Evolutionary conservation across 306 rosid species (phyloP), one percentile per base, ranked within the genome.

Genomic region (Quercus ilex): DNA sequence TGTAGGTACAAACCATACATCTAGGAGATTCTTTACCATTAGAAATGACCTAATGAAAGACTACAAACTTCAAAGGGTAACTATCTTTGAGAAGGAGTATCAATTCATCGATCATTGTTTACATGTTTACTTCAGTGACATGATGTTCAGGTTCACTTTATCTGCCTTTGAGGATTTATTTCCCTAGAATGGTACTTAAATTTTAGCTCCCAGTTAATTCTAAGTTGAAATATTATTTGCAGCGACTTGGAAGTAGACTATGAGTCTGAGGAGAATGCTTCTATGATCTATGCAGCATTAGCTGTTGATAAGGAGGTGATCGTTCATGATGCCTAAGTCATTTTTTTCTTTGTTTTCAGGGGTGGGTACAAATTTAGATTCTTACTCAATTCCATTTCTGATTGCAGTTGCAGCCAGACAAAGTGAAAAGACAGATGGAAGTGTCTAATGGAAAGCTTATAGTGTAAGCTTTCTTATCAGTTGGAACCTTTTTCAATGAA

Each of bases 381-480:
- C 79, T 74, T 10, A 86, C 81, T 41, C 62, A 52, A 33, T 77
- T 80, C 59, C 56, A 11, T 86, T 74, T 81, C 52, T 70, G 6
- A 76, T 60, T 82, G 87, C 88, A 92, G 94, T 89, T 95, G 92
- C 99, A 93, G 80, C 99, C 98, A 8, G 93, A 93, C 79, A 95
- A 95, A 80, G 97, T 95, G 73, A 91, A 86, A 85, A 90, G 94
- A 78, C 63, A 69, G 74, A 88, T 95, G 94, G 33, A 81, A 9
- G 89, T 87, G 20, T 87, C 97, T 43, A 64, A 87, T 68, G 94
- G 94, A 81, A 93, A 89, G 84, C 92, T 95, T 82, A 88, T 83
- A 1, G 96, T 88, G 97, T 90, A 83, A 93, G 96, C 80, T 82
- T 71, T 26, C 38, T 49, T 80, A 30, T 30, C 77, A 52, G 28